Base-by-base conservation (phyloP, 371 early-diverging fungal species). In the Cokeromyces recurvatus region DNA sequence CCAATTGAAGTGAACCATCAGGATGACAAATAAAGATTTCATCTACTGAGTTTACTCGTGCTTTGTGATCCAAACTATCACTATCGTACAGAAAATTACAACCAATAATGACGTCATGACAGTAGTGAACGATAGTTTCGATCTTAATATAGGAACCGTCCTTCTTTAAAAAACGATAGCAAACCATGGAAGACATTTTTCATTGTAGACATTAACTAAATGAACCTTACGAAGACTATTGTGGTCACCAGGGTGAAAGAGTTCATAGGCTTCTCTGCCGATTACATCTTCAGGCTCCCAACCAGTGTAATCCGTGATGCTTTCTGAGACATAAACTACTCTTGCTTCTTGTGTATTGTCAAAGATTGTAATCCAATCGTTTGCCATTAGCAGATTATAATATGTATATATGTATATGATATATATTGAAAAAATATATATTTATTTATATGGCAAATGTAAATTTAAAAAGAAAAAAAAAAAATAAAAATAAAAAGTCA, bases 291-390 rank as follows among this genome's bases (percentile, higher is more conserved):
- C 63, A 10, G 72, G 72, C 8, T 61, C 56, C 43, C 62, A 79
- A 3, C 82, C 82, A 7, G 73, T 62, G n/a, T 66, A 59, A 15
- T 66, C 59, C 8, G 63, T 63, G 21, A 78, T 53, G 16, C 75
- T 74, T 31, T 74, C 70, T 11, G 78, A 77, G 0, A 64, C 51
- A 54, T 74, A 81, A 2, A 69, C 47, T 50, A 66, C 59, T 32
- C 41, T 46, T 14, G 60, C 76, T 4, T 51, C 41, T 10, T 73
- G 66, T 4, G 75, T 57, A 44, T 77, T 70, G 53, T 81, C 78
- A 46, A 68, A 78, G 31, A 77, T 78, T n/a, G 72, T 62, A 46
- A 80, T 74, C 59, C 62, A 79, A 51, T 68, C 74, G 51, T 53
- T 53, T 34, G n/a, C 40, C 38, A 46, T 53, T 29, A 27, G 4